Conservation (phyloP, 306 rosid genomes). For the Fragaria nilgerrensis region DNA sequence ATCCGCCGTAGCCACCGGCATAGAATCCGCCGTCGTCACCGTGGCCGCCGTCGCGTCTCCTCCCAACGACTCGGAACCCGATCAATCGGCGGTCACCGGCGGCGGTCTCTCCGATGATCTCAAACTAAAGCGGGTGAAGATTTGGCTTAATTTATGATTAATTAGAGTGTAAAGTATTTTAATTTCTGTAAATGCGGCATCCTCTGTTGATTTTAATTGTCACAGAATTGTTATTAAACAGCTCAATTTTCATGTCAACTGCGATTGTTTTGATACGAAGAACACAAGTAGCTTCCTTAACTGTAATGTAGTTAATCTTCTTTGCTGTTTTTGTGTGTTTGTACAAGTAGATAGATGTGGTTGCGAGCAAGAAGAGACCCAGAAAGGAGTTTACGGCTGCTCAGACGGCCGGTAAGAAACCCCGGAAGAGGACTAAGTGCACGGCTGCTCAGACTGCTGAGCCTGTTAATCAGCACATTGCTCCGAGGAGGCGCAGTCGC, state of each 20-base stretch:
- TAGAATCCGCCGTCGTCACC: too few relatives aligned
- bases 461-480: background rate
- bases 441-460: background rate
- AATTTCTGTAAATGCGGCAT: background rate
- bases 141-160: background rate
- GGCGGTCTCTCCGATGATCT: conserved; percentile 66
- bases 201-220: too few relatives aligned
- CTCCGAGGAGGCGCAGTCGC: background rate
- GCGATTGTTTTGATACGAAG: background rate
- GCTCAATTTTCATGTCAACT: too few relatives aligned
- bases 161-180: background rate
- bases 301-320: too few relatives aligned
- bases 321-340: background rate
- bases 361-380: background rate
- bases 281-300: too few relatives aligned
- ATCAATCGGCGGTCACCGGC: conserved; percentile 31
- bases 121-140: conserved; percentile 36
- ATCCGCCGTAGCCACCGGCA: background rate
- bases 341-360: background rate
- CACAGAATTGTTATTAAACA: too few relatives aligned
- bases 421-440: background rate
- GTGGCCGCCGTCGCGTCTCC: too few relatives aligned
- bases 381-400: background rate
- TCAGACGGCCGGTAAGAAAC: background rate
- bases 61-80: conserved; percentile 21